A percentile compares a stretch with the other conserved stretches of the same genome.
Evolutionary conservation across 1,284 basidiomycete species (phyloP).

Genomic region (Cystobasidium pallidum): DNA sequence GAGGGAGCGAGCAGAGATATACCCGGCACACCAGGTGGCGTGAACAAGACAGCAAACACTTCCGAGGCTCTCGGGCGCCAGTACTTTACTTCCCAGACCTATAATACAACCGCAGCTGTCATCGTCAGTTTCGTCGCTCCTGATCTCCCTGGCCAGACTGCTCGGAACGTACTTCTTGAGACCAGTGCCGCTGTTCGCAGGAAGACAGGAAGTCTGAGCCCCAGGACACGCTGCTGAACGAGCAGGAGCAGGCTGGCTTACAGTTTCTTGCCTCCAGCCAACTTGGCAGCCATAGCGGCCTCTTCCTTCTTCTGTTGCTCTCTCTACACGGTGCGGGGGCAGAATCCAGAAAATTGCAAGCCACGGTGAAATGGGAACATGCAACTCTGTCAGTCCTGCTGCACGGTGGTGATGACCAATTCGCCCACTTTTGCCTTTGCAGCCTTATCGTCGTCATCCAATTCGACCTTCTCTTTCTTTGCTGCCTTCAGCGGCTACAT

Average conservation of each 20-base stretch:
- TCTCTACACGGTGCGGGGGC: conserved; percentile 1
- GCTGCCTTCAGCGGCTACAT: conserved; percentile 29
- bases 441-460: conserved; percentile 41
- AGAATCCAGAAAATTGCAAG: not conserved
- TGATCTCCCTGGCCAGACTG: not conserved
- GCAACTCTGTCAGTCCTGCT: not conserved
- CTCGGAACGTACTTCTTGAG: conserved; percentile 24
- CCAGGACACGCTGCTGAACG: too few species aligned
- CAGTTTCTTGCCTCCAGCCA: conserved; percentile 35
- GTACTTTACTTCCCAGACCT: conserved; percentile 29
- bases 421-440: conserved; percentile 24
- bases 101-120: too few species aligned
- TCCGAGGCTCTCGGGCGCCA: not conserved
- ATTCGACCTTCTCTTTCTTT: conserved; percentile 36
- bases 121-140: not conserved
- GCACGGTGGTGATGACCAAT: not conserved
- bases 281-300: conserved; percentile 25
- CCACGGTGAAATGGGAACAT: not conserved
- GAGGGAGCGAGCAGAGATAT: too few species aligned
- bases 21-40: not conserved
- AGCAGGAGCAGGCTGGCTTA: too few species aligned
- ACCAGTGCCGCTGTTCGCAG: conserved; percentile 17
- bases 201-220: too few species aligned
- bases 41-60: too few species aligned
- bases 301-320: conserved; percentile 34